phyloP scores from a whole-genome alignment of 768 basidiomycete species.

The Boletus rubescentipes region DNA sequence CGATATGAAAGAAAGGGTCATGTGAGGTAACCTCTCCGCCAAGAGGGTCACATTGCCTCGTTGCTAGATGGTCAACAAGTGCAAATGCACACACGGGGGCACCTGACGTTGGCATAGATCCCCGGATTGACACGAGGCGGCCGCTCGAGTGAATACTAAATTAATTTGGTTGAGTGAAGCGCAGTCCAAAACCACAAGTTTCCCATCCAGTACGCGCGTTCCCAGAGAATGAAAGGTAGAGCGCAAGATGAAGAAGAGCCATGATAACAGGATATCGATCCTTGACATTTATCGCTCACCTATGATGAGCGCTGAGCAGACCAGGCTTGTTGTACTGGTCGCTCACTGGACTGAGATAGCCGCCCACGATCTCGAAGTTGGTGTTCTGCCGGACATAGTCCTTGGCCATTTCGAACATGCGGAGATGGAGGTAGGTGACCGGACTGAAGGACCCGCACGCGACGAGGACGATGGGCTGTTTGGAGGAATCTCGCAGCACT shows the following conservation, averaged over 20 bases:
- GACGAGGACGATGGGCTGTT: conserved; percentile 89
- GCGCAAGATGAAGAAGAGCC: background rate
- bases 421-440: conserved; percentile 94
- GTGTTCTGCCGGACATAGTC: conserved; percentile 94
- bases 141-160: conserved; percentile 8
- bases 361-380: conserved; percentile 90
- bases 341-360: conserved; percentile 94
- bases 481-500: conserved; percentile 57
- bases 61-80: background rate
- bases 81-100: background rate
- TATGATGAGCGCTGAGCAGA: conserved; percentile 79
- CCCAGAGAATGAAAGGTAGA: background rate
- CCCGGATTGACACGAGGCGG: conserved; percentile 19
- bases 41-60: background rate
- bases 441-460: conserved; percentile 99
- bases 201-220: conserved; percentile 3
- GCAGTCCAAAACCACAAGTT: background rate
- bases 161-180: conserved; percentile 7
- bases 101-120: background rate
- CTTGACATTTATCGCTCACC: conserved; percentile 54
- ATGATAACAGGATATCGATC: background rate
- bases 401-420: conserved; percentile 99
- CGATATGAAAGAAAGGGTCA: conserved; percentile 6
- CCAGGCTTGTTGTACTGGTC: conserved; percentile 98
- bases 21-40: conserved; percentile 13